Evolutionary conservation across 2,329 filamentous ascomycete species (phyloP).

Genomic region (Clarireedia paspali): DNA sequence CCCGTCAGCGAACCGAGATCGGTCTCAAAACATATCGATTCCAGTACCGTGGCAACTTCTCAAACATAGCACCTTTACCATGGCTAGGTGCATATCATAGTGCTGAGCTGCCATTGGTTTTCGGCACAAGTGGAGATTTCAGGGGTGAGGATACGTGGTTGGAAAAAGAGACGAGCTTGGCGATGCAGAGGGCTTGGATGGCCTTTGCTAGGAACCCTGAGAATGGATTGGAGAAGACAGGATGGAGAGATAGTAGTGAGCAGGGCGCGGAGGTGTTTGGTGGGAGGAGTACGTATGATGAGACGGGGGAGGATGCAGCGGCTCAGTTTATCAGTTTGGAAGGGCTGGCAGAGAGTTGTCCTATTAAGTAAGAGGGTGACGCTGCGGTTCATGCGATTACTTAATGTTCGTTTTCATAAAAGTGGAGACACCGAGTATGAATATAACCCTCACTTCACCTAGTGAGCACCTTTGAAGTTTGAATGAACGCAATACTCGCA

Average conservation of each 20-base stretch:
- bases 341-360: neutral
- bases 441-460: no score
- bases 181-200: slow-evolving; percentile 24
- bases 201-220: slow-evolving; percentile 14
- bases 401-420: no score
- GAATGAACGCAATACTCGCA: no score
- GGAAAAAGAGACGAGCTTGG: slow-evolving; percentile 22
- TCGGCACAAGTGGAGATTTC: slow-evolving; percentile 28
- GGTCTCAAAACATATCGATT: neutral
- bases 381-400: no score
- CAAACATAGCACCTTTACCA: neutral
- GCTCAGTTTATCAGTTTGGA: neutral
- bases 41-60: neutral
- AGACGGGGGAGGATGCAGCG: neutral
- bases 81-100: neutral
- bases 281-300: neutral
- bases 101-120: slow-evolving; percentile 17
- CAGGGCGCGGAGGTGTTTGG: neutral
- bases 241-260: neutral
- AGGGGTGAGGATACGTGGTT: slow-evolving; percentile 26
- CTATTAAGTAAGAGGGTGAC: neutral
- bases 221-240: slow-evolving; percentile 15
- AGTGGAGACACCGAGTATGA: no score
- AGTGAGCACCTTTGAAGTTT: no score
- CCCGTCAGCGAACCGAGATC: neutral